Evolutionary conservation across 345 rosid species (phyloP).

Genomic region (Erodium maritimum): DNA sequence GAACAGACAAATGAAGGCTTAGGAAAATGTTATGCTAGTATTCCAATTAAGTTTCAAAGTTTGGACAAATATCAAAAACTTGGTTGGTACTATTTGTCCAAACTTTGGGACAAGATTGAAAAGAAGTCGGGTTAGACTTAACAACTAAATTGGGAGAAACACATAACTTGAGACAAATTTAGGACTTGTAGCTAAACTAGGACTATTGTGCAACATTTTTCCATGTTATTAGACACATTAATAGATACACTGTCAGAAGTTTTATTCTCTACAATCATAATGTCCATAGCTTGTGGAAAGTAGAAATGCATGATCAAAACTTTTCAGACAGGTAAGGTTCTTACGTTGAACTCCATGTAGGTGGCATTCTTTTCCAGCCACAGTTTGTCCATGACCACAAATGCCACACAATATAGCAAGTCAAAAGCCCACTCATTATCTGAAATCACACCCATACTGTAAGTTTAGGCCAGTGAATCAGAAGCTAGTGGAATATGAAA

Average conservation of each 20-base stretch:
- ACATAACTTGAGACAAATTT: too few relatives aligned
- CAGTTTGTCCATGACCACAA: constrained; percentile 81
- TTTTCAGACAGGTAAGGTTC: constrained; percentile 10
- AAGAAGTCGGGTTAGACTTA: too few relatives aligned
- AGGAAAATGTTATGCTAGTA: too few relatives aligned
- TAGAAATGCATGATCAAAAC: not conserved
- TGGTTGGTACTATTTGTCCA: too few relatives aligned
- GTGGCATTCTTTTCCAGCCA: constrained; percentile 87
- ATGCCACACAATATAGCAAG: constrained; percentile 83
- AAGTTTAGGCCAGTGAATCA: not conserved
- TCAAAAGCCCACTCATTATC: constrained; percentile 94
- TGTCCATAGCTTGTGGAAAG: not conserved
- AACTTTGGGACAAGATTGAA: too few relatives aligned
- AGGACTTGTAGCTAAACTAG: too few relatives aligned
- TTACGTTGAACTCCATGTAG: constrained; percentile 93
- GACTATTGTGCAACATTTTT: too few relatives aligned
- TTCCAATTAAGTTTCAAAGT: too few relatives aligned
- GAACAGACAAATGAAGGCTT: too few relatives aligned
- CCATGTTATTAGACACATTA: too few relatives aligned
- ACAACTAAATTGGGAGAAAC: too few relatives aligned
- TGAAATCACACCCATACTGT: constrained; percentile 11
- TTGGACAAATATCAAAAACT: too few relatives aligned
- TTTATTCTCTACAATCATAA: not conserved
- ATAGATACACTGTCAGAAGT: not conserved
- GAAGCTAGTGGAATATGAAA: not conserved